Evolutionary conservation across 2,329 filamentous ascomycete species (phyloP), one percentile per base, ranked within the genome.

Genomic region (Colletotrichum costaricense): DNA sequence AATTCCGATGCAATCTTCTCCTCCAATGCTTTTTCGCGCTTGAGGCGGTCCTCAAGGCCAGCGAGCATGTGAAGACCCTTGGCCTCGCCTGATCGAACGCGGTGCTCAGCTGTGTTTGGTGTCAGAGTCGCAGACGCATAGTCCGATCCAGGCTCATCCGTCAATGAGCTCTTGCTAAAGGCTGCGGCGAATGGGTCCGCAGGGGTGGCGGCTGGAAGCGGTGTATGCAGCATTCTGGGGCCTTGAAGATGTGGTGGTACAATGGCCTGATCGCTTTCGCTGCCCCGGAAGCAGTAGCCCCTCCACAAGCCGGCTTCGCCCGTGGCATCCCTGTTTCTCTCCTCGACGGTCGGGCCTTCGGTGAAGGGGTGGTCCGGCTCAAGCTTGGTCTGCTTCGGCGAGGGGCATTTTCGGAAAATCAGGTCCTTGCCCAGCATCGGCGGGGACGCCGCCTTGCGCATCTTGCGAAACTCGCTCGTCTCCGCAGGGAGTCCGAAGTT

Each of bases 371-470:
- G 93, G 69, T 94, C 92, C 1, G 93, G 92, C 79, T 97, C 95
- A 78, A 97, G 93, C 78, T 94, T 92, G 19, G 95, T 97, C 67
- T 92, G 90, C 81, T 96, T 93, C 6, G 96, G 96, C 30, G 95
- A 98, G 11, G 89, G 88, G 80, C 95, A 98, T 80, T 89, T 90
- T 42, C 95, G 94, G 80, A 98, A 97, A 30, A 88, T 86, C 67
- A 98, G 89, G 76, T 97, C 93, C 70, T 87, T 85, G 69, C 96
- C 96, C 12, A 98, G 90, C 95, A 98, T 97, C 11, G 96, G 96
- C 54, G 96, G 96, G 73, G 91, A 91, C 77, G 88, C 85, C 26
- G 85, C 86, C 76, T 88, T 83, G 72, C 88, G 88, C 79, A 87
- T 84, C 77, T 85, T 84, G 70, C 84, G 81, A 73, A 86, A 82